These are phyloP conservation scores for Pistacia vera DNA, from an alignment of 345 rosid species.

Conservation along the genomic window DNA sequence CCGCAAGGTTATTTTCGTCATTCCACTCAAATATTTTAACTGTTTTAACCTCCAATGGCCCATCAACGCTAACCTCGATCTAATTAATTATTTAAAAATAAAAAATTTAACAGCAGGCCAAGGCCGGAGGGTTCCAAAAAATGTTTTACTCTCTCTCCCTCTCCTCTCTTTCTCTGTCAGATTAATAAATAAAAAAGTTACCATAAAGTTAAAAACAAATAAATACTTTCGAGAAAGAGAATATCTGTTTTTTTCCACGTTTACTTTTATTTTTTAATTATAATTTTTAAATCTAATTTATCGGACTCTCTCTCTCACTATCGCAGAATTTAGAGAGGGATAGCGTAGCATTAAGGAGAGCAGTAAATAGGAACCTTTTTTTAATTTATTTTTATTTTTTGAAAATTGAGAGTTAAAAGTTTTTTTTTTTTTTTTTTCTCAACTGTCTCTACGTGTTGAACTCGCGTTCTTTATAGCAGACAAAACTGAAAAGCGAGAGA, in stretches of 20 bases:
- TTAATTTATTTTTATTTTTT: not conserved
- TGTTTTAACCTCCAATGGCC: not conserved
- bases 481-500: conserved; percentile 12
- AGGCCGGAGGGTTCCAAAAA: conserved; percentile 8
- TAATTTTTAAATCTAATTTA: not conserved
- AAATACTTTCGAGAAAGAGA: conserved; percentile 1
- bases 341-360: not conserved
- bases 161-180: not conserved
- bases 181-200: no score
- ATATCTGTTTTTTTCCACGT: conserved; percentile 9
- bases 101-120: conserved; percentile 18
- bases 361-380: not conserved
- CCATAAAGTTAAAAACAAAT: not conserved
- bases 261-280: not conserved
- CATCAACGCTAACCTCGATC: no score
- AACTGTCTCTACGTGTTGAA: conserved; percentile 66
- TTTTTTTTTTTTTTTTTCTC: conserved; percentile 13
- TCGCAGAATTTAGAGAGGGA: not conserved
- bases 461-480: conserved; percentile 49
- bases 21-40: not conserved
- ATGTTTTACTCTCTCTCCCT: not conserved
- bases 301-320: not conserved
- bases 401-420: not conserved
- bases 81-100: not conserved
- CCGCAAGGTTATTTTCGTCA: conserved; percentile 9